A percentile compares a stretch with the other conserved stretches of the same genome.
Evolutionary conservation across 2,329 filamentous ascomycete genomes (phyloP).

Genomic region (Talaromyces rugulosus): DNA sequence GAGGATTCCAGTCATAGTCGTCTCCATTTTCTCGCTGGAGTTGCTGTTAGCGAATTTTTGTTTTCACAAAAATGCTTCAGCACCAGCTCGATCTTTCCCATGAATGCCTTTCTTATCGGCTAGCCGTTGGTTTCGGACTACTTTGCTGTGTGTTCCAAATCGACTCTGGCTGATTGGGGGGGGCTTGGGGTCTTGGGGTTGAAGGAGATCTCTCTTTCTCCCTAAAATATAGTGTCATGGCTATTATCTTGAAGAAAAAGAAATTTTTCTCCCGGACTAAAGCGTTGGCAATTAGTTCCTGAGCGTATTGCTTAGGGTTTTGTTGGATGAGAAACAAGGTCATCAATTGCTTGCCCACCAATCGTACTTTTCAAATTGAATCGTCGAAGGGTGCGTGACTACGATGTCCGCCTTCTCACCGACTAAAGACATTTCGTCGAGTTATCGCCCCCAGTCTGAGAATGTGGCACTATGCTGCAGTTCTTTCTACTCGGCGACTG

Average conservation of each 20-base stretch:
- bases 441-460: slow-evolving; percentile 67
- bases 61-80: slow-evolving; percentile 30
- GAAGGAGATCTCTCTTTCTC: slow-evolving; percentile 63
- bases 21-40: slow-evolving; percentile 69
- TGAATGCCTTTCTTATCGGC: slow-evolving; percentile 17
- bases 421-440: slow-evolving; percentile 78
- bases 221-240: slow-evolving; percentile 70
- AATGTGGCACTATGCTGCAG: slow-evolving; percentile 89
- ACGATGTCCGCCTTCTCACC: slow-evolving; percentile 54
- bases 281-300: slow-evolving; percentile 50
- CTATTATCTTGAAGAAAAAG: slow-evolving; percentile 20
- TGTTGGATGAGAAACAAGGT: slow-evolving; percentile 66
- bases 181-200: slow-evolving; percentile 71
- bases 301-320: slow-evolving; percentile 57
- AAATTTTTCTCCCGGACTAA: slow-evolving; percentile 11
- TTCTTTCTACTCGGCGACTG: slow-evolving; percentile 80
- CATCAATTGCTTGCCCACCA: slow-evolving; percentile 22
- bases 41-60: slow-evolving; percentile 34
- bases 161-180: slow-evolving; percentile 53
- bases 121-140: neutral
- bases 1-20: slow-evolving; percentile 65
- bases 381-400: slow-evolving; percentile 20
- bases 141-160: slow-evolving; percentile 14
- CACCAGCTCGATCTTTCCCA: slow-evolving; percentile 77
- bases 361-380: slow-evolving; percentile 24